Conservation (phyloP, 2,329 filamentous ascomycete genomes). For the Aciculosporium take region DNA sequence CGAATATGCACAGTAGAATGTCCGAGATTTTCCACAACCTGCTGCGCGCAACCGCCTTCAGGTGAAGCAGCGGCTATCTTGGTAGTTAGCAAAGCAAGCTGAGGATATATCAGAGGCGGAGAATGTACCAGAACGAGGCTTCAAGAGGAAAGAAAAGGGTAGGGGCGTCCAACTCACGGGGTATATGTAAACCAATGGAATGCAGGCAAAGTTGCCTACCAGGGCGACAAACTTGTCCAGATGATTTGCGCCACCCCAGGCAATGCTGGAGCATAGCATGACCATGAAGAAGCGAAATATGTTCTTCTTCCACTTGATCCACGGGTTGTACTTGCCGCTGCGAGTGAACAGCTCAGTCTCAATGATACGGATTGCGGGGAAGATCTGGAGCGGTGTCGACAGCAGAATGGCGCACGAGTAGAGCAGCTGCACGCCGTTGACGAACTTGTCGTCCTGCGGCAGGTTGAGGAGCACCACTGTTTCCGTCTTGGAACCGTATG, state of each 20-base stretch:
- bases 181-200: conserved; percentile 93
- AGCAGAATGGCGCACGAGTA: conserved; percentile 97
- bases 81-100: conserved; percentile 16
- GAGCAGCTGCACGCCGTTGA: conserved; percentile 90
- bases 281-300: conserved; percentile 89
- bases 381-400: conserved; percentile 90
- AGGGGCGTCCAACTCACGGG: conserved; percentile 51
- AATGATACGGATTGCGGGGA: conserved; percentile 91
- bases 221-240: conserved; percentile 95
- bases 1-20: conserved; percentile 64
- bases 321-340: conserved; percentile 94
- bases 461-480: conserved; percentile 94
- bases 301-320: conserved; percentile 99
- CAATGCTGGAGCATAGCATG: conserved; percentile 69
- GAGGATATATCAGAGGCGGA: not conserved
- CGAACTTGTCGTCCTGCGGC: conserved; percentile 86
- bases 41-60: conserved; percentile 60
- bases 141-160: not conserved
- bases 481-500: conserved; percentile 88
- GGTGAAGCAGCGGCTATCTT: conserved; percentile 72
- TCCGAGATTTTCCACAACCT: conserved; percentile 56
- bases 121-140: too few species aligned
- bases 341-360: conserved; percentile 88
- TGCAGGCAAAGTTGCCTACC: conserved; percentile 94
- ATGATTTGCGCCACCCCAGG: conserved; percentile 84